Evolutionary conservation across 306 rosid species (phyloP).

Genomic region (Pyrus betulifolia): DNA sequence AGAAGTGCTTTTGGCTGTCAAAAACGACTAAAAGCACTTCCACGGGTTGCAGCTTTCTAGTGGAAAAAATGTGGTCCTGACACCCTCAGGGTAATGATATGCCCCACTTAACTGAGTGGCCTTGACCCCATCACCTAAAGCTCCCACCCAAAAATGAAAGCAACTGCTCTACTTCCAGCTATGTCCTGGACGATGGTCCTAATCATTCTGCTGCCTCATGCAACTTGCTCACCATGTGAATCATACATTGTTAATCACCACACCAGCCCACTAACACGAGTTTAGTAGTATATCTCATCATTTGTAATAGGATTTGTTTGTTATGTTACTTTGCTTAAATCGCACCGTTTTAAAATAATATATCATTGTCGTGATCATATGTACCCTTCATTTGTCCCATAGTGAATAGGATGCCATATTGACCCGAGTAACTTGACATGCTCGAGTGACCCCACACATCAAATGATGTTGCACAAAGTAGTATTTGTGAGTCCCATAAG

Average conservation of each 20-base stretch:
- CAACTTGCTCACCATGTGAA: neutral
- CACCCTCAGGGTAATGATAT: neutral
- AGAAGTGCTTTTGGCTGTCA: too few relatives aligned
- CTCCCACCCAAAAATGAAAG: neutral
- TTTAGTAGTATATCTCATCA: too few relatives aligned
- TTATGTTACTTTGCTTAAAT: too few relatives aligned
- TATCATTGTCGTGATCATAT: too few relatives aligned
- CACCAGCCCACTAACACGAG: neutral
- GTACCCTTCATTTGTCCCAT: neutral
- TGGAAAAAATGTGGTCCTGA: slow-evolving; percentile 38
- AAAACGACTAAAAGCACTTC: too few relatives aligned
- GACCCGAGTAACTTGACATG: neutral
- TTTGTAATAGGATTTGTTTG: too few relatives aligned
- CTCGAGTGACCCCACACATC: neutral
- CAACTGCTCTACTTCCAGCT: slow-evolving; percentile 4
- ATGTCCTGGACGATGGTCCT: slow-evolving; percentile 5
- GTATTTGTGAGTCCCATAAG: neutral
- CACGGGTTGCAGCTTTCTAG: neutral
- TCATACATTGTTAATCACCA: neutral
- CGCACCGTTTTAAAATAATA: neutral
- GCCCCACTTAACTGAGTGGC: slow-evolving; percentile 28
- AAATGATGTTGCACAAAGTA: neutral
- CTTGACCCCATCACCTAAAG: slow-evolving; percentile 4
- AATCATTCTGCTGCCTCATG: neutral
- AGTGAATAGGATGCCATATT: neutral